phyloP scores from a whole-genome alignment of 2,329 filamentous ascomycete genomes.

The Penicillium sp. region DNA sequence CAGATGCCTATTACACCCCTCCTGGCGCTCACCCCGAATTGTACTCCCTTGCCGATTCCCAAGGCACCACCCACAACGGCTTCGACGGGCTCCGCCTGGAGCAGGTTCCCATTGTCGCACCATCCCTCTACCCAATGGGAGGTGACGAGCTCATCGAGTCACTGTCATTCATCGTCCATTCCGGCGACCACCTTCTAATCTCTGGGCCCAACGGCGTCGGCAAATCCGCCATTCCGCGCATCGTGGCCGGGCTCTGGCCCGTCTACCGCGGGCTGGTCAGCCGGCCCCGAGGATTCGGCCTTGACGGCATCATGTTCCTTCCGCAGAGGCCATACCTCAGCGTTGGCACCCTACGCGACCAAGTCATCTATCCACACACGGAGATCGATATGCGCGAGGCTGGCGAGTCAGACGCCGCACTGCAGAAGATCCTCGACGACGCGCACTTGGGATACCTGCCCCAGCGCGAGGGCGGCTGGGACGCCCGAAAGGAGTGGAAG shows the following conservation, averaged over 20 bases:
- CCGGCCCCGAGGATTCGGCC: conserved; percentile 74
- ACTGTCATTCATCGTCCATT: conserved; percentile 83
- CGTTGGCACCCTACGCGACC: conserved; percentile 89
- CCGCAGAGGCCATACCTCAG: conserved; percentile 91
- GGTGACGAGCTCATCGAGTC: conserved; percentile 90
- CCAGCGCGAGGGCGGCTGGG: conserved; percentile 91
- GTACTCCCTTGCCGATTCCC: conserved; percentile 86
- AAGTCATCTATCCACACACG: conserved; percentile 96
- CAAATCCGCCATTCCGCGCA: conserved; percentile 83
- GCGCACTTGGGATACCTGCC: conserved; percentile 87
- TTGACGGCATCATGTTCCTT: conserved; percentile 97
- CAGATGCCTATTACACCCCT: conserved; percentile 77
- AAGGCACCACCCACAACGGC: conserved; percentile 90
- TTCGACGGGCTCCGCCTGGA: conserved; percentile 94
- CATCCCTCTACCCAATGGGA: conserved; percentile 81
- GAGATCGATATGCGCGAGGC: conserved; percentile 90
- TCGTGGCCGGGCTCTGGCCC: conserved; percentile 92
- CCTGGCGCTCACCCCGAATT: conserved; percentile 71
- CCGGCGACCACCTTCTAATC: conserved; percentile 90
- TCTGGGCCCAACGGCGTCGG: conserved; percentile 94
- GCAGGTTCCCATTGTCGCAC: conserved; percentile 89
- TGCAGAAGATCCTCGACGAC: conserved; percentile 77
- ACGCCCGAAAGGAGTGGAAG: conserved; percentile 97
- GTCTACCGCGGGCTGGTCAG: conserved; percentile 92
- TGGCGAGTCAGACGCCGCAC: conserved; percentile 73